Evolutionary conservation across 2,329 filamentous ascomycete genomes (phyloP).

Genomic region (Venturiaceae sp.): DNA sequence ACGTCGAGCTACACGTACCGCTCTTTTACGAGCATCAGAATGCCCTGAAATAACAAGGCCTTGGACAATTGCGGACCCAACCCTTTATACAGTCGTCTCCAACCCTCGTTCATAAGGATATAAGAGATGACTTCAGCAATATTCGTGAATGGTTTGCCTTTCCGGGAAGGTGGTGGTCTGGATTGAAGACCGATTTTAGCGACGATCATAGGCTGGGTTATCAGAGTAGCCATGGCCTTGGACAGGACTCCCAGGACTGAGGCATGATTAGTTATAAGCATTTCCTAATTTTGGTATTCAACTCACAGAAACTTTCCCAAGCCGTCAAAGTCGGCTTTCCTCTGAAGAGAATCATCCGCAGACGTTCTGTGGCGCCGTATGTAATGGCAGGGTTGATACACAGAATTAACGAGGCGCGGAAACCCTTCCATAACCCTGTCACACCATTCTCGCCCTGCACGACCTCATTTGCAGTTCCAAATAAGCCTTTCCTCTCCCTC

Average conservation of each 20-base stretch:
- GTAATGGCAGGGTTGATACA: conserved; percentile 5
- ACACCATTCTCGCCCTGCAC: not conserved
- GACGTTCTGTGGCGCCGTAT: not conserved
- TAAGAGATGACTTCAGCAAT: conserved; percentile 94
- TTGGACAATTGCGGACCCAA: conserved; percentile 91
- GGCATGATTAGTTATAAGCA: not conserved
- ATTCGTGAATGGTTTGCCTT: conserved; percentile 85
- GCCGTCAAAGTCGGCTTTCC: not conserved
- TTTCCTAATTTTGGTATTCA: not conserved
- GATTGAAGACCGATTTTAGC: conserved; percentile 88
- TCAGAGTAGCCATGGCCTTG: conserved; percentile 2
- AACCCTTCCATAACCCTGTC: not conserved
- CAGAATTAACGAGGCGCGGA: not conserved
- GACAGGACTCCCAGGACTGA: conserved; percentile 4
- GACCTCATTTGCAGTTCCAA: not conserved
- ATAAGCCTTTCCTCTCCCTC: not conserved
- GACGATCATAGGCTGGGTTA: not conserved
- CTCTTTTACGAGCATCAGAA: conserved; percentile 99
- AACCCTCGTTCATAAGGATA: conserved; percentile 80
- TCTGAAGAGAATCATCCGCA: not conserved
- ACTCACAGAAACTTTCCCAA: conserved; percentile 4
- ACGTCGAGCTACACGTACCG: too few relatives aligned
- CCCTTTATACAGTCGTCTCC: conserved; percentile 80
- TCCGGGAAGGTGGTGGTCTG: conserved; percentile 70
- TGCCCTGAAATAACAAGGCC: conserved; percentile 84